These are phyloP conservation scores for Ganoderma resinaceum DNA, from an alignment of 1,284 basidiomycete species.

Conservation along the genomic window DNA sequence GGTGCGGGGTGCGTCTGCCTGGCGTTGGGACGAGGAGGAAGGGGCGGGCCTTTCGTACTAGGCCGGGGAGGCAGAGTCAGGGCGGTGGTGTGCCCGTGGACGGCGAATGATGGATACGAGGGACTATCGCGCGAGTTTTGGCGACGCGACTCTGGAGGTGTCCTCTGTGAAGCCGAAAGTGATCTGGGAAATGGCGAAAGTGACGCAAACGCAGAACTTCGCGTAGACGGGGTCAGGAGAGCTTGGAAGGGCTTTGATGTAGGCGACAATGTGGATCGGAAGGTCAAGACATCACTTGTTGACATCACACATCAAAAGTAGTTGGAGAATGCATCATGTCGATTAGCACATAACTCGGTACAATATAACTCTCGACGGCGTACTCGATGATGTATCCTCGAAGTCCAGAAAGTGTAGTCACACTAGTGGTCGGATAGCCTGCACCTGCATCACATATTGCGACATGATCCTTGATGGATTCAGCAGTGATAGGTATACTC, in stretches of 20 bases:
- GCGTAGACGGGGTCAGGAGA: constrained; percentile 60
- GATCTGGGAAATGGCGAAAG: constrained; percentile 55
- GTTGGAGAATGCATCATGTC: neutral
- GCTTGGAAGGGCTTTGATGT: constrained; percentile 67
- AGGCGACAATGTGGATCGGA: constrained; percentile 71
- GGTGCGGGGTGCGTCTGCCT: constrained; percentile 27
- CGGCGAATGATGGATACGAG: constrained; percentile 59
- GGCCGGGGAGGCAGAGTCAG: constrained; percentile 75
- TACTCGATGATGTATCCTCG: constrained; percentile 72
- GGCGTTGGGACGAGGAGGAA: constrained; percentile 62
- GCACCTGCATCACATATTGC: constrained; percentile 62
- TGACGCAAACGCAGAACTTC: constrained; percentile 55
- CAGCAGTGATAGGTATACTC: constrained; percentile 68
- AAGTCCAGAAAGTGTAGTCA: constrained; percentile 84
- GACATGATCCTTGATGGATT: constrained; percentile 83
- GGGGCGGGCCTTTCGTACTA: constrained; percentile 57
- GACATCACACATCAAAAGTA: constrained; percentile 20
- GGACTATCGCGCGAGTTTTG: constrained; percentile 17
- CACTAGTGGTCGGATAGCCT: constrained; percentile 48
- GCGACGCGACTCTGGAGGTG: constrained; percentile 34
- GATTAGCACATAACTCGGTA: constrained; percentile 14
- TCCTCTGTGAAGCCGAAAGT: constrained; percentile 26
- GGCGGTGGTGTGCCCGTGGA: constrained; percentile 56
- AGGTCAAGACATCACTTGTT: constrained; percentile 61
- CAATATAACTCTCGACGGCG: constrained; percentile 34